phyloP scores from a whole-genome alignment of 371 early-diverging fungal genomes.

The Apophysomyces ossiformis region DNA sequence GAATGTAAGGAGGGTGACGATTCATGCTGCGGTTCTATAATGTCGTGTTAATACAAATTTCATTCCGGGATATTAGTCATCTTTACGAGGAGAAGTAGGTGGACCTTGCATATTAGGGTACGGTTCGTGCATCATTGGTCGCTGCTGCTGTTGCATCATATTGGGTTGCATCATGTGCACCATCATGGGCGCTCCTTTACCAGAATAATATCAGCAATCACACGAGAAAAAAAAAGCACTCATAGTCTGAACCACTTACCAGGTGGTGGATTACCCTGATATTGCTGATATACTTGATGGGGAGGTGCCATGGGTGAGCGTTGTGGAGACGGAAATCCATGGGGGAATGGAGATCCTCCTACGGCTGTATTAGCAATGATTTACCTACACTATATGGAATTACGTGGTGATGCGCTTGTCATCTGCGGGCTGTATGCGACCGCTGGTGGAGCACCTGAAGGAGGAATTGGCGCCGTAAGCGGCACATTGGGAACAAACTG shows the following conservation, averaged over 20 bases:
- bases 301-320: conserved; percentile 58
- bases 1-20: conserved; percentile 6
- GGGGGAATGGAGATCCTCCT: conserved; percentile 55
- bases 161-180: conserved; percentile 57
- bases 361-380: neutral
- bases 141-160: conserved; percentile 14
- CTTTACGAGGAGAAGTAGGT: conserved; percentile 5
- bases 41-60: no score
- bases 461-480: conserved; percentile 42
- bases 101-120: conserved; percentile 1
- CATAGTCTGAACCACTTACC: conserved; percentile 10
- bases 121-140: conserved; percentile 2
- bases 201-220: neutral
- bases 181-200: conserved; percentile 50
- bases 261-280: conserved; percentile 50
- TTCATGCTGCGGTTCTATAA: conserved; percentile 2
- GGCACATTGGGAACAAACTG: conserved; percentile 53
- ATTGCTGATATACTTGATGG: conserved; percentile 52
- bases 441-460: conserved; percentile 35
- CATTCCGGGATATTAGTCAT: neutral
- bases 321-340: conserved; percentile 54
- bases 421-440: conserved; percentile 53
- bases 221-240: neutral
- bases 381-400: conserved; percentile 9
- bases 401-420: conserved; percentile 50